These are phyloP conservation scores for Knoxdaviesia capensis DNA, from an alignment of 2,329 filamentous ascomycete genomes.

Conservation along the genomic window DNA sequence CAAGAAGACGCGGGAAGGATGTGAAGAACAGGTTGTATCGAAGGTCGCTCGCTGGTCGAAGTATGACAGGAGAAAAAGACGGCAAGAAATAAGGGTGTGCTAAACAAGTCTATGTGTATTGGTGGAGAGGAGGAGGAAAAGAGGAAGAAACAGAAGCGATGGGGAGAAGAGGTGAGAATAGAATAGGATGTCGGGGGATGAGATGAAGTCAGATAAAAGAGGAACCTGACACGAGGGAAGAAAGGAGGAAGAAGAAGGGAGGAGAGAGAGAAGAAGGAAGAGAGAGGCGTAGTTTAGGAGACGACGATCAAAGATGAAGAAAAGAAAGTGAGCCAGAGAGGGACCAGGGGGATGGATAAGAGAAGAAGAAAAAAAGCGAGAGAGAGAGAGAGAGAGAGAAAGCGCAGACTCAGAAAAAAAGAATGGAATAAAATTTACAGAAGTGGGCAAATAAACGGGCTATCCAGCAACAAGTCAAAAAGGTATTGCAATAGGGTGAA, in stretches of 20 bases:
- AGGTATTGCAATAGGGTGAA: too few relatives aligned
- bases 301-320: background rate
- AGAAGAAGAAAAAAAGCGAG: background rate
- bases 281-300: background rate
- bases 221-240: background rate
- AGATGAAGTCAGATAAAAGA: background rate
- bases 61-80: background rate
- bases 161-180: background rate
- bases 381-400: background rate
- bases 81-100: background rate
- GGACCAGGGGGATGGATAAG: background rate
- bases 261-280: background rate
- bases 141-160: background rate
- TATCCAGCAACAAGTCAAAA: too few relatives aligned
- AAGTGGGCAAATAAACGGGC: too few relatives aligned
- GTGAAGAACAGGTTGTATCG: background rate
- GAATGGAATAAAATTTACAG: too few relatives aligned
- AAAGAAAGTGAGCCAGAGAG: background rate
- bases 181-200: background rate
- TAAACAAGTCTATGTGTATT: background rate
- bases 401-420: too few relatives aligned
- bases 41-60: background rate
- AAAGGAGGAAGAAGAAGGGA: background rate
- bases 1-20: too few relatives aligned
- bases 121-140: background rate